These are phyloP conservation scores for Melampsora americana DNA, from an alignment of 1,284 basidiomycete species.

Conservation along the genomic window DNA sequence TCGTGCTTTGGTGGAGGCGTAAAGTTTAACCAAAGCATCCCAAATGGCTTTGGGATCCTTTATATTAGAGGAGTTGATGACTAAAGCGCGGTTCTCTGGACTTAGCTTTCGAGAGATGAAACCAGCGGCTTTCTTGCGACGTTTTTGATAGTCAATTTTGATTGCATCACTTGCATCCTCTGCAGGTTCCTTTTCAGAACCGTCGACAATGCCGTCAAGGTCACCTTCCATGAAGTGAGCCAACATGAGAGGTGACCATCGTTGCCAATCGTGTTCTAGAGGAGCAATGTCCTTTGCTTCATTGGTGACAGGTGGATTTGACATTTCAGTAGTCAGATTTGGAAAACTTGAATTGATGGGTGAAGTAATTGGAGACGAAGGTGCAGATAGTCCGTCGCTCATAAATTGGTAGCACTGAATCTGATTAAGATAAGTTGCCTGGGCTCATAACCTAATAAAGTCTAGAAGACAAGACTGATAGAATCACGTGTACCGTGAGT, in stretches of 20 bases:
- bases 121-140: neutral
- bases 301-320: too few species aligned
- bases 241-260: neutral
- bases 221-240: neutral
- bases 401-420: too few species aligned
- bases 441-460: too few species aligned
- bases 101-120: neutral
- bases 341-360: too few species aligned
- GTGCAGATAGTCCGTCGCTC: too few species aligned
- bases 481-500: too few species aligned
- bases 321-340: too few species aligned
- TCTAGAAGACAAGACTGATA: too few species aligned
- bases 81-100: neutral
- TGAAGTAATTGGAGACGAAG: too few species aligned
- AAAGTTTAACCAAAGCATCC: neutral
- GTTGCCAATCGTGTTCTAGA: neutral
- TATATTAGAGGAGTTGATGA: neutral
- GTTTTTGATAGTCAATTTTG: too few species aligned
- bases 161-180: too few species aligned
- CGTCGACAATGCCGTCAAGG: neutral
- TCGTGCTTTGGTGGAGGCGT: neutral
- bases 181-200: neutral
- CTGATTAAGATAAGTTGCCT: too few species aligned
- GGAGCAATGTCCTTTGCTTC: neutral
- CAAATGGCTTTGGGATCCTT: neutral